Conservation (phyloP, 2,329 filamentous ascomycete genomes). For the Fusarium mangiferae region DNA sequence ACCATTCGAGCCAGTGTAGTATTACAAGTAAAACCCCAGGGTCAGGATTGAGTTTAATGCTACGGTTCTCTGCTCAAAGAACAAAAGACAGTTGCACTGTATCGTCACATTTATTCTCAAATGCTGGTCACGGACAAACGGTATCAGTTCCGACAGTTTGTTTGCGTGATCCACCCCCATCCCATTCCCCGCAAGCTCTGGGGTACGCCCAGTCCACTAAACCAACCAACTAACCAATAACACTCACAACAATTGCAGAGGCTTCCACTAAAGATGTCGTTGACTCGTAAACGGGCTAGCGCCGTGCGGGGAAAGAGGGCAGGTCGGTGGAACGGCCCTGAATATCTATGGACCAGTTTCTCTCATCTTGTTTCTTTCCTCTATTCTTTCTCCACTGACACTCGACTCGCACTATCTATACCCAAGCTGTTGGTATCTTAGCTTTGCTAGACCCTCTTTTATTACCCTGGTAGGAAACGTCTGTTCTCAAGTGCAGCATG, state of each 20-base stretch:
- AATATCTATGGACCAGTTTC: background rate
- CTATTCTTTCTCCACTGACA: background rate
- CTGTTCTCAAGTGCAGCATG: background rate
- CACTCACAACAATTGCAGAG: background rate
- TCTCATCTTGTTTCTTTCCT: background rate
- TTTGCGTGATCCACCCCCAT: background rate
- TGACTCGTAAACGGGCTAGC: background rate
- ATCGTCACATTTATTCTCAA: rapidly evolving
- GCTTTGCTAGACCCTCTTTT: background rate
- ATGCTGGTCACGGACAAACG: background rate
- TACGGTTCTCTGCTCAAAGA: rapidly evolving
- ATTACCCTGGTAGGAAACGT: background rate
- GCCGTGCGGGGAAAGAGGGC: background rate
- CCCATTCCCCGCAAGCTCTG: background rate
- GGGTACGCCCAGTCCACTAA: background rate
- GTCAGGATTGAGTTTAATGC: rapidly evolving
- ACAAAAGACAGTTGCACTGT: background rate
- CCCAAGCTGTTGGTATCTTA: background rate
- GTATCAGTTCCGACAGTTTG: background rate
- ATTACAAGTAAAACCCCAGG: background rate
- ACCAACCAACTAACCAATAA: background rate
- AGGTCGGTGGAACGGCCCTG: background rate
- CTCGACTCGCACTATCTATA: background rate
- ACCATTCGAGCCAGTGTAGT: background rate
- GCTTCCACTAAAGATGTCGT: background rate